phyloP scores from a whole-genome alignment of 2,329 filamentous ascomycete species.

The Aspergillus terreus region DNA sequence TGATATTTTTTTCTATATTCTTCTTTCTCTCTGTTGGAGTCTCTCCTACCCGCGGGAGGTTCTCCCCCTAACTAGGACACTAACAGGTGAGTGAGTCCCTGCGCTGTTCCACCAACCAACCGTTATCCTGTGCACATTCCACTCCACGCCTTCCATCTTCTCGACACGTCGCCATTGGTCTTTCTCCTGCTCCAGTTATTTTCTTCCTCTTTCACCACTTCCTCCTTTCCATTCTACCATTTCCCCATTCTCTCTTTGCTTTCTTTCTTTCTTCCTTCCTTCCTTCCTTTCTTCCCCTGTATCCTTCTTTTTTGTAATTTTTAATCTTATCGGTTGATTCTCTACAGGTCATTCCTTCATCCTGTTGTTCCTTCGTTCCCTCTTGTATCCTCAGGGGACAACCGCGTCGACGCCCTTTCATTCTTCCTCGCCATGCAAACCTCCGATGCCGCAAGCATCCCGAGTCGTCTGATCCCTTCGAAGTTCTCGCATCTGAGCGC shows the following conservation, averaged over 20 bases:
- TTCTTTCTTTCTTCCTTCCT: background rate
- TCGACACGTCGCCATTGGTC: conserved; percentile 30
- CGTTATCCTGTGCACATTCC: conserved; percentile 26
- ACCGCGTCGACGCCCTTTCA: conserved; percentile 57
- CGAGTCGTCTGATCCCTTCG: conserved; percentile 64
- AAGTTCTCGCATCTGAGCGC: conserved; percentile 70
- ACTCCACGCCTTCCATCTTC: conserved; percentile 24
- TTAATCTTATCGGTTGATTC: background rate
- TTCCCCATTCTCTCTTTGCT: conserved; percentile 5
- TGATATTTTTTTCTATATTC: background rate
- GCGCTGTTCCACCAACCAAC: conserved; percentile 18
- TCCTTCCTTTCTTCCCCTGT: background rate
- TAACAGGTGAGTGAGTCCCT: conserved; percentile 17
- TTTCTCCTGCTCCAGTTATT: conserved; percentile 15
- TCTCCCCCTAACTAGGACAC: conserved; percentile 5
- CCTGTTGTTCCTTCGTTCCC: background rate
- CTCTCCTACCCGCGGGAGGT: background rate
- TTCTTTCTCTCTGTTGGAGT: background rate
- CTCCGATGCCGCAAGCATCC: conserved; percentile 64
- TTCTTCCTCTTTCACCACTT: conserved; percentile 12
- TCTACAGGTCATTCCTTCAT: background rate
- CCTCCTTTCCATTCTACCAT: conserved; percentile 4
- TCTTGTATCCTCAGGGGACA: conserved; percentile 65
- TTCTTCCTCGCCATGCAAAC: conserved; percentile 75
- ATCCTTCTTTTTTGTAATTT: conserved; percentile 5